These are phyloP conservation scores for Sclerotinia glacialis DNA, from an alignment of 2,329 filamentous ascomycete genomes.

Conservation along the genomic window DNA sequence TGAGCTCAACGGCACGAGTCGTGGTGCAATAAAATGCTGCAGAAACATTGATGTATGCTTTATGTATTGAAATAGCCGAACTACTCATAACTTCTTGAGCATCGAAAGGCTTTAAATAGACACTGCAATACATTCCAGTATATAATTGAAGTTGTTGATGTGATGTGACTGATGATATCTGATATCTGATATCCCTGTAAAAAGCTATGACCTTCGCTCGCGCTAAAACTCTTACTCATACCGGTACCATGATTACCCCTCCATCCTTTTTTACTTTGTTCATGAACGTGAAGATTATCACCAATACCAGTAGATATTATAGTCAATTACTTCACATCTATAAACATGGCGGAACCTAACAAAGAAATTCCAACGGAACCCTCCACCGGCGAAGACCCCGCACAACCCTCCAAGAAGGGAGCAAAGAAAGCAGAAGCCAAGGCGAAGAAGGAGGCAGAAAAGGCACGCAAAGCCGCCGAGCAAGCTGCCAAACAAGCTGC, in stretches of 20 bases:
- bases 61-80: no score
- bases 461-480: slow-evolving; percentile 69
- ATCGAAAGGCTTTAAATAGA: no score
- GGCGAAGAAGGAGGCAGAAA: slow-evolving; percentile 83
- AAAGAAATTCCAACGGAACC: slow-evolving; percentile 29
- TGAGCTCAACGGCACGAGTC: no score
- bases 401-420: slow-evolving; percentile 65
- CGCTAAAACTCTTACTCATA: slow-evolving; percentile 23
- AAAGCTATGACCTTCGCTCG: slow-evolving; percentile 11
- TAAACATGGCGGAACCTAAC: slow-evolving; percentile 27
- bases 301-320: background rate
- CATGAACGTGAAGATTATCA: background rate
- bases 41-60: no score
- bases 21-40: no score
- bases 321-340: background rate
- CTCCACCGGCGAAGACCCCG: slow-evolving; percentile 22
- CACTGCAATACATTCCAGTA: no score
- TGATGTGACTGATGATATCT: no score
- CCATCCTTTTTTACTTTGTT: slow-evolving; percentile 14
- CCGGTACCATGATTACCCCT: slow-evolving; percentile 17
- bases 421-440: slow-evolving; percentile 82
- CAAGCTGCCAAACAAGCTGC: slow-evolving; percentile 69
- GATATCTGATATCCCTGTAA: slow-evolving; percentile 7
- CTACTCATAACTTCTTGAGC: no score
- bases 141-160: background rate